Base-by-base conservation (phyloP, 2,329 filamentous ascomycete genomes). In the Fusarium sp. region DNA sequence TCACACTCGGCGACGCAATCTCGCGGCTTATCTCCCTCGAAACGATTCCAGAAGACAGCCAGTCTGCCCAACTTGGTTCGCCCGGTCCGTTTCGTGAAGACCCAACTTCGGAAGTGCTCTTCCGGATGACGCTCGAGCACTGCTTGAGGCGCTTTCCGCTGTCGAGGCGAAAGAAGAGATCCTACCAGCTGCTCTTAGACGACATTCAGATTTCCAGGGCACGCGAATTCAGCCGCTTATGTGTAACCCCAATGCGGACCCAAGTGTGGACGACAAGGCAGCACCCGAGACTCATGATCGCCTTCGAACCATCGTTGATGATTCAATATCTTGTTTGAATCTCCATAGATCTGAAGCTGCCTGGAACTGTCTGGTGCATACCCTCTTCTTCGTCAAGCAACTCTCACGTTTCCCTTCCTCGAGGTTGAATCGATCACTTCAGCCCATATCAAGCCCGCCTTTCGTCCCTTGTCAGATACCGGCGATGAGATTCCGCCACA, bases 321-420 rank as follows among this genome's bases (percentile, higher is more conserved):
- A 63, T 31, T 67, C 65, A 7, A 50, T 67, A 25, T 22, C 59
- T 47, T 67, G 50, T 10, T 57, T 22, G 6, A 67, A 67, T 40
- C 38, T 63, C 14, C n/a, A 63, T 36, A 38, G 65, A 38, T 67
- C 65, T 7, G 59, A 67, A 36, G 59, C 50, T 22, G 60, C 60
- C n/a, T 68, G 60, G 65, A 68, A 64, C 52, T 58, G 60, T 50
- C 52, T 64, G 8, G 65, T 64, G 14, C 40, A 68, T 22, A 59
- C 33, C 14, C 60, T 10, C 60, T 68, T 40, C 60, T 68, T 7
- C 47, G 42, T 2, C 16, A 40, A 29, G n/a, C 31, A 52, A 31
- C 40, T 25, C 42, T 16, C 18, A 16, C 7, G 22, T 64, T 50
- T 59, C 22, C 40, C n/a, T 68, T 57, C 18, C 38, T 68, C n/a